Base-by-base conservation (phyloP, 805 yeast species). In the Nakazawaea wickerhamii region DNA sequence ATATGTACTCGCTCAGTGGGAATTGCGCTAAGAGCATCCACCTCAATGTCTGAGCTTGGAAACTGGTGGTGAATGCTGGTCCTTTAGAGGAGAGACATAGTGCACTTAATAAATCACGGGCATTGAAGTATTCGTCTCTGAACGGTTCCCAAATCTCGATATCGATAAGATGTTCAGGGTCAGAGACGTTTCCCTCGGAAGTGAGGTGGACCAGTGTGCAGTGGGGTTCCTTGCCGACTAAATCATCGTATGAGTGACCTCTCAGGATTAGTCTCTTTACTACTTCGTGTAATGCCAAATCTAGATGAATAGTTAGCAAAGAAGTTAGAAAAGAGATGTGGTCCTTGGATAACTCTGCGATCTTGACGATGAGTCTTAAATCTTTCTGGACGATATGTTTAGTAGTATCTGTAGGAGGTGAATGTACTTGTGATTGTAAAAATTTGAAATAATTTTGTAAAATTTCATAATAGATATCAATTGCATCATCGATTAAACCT, bases 1-100 rank as follows among this genome's bases (percentile, higher is more conserved):
- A 63, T 27, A 84, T 56, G 30, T 81, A 66, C 52, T 81, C 84
- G 20, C 79, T 79, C 0, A 84, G 75, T 13, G 78, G 75, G 51
- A 77, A 75, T 33, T 81, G 84, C 0, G 89, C 84, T 50, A 76
- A 61, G n/a, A 80, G 63, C 93, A 84, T 84, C 71, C 84, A 73
- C 53, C 77, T 77, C 8, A 82, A 79, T 43, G 85, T 76, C 26
- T 41, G 40, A 13, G 31, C 19, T 21, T 41, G 36, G 27, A 34
- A 25, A 22, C 79, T 70, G 48, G 77, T 65, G 36, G 74, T 63
- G 15, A 73, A 64, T 39, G 79, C 64, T 55, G 84, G 88, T n/a
- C 87, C 87, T 13, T 46, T 53, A 10, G 78, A 68, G 1, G 83
- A 71, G 43, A 87, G 61, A 47, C 84, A 81, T 30, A 80, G 65